A percentile compares a stretch with the other conserved stretches of the same genome.
These are phyloP conservation scores for Arbutus unedo DNA, from an alignment of 148 eudicot genomes.

Conservation along the genomic window DNA sequence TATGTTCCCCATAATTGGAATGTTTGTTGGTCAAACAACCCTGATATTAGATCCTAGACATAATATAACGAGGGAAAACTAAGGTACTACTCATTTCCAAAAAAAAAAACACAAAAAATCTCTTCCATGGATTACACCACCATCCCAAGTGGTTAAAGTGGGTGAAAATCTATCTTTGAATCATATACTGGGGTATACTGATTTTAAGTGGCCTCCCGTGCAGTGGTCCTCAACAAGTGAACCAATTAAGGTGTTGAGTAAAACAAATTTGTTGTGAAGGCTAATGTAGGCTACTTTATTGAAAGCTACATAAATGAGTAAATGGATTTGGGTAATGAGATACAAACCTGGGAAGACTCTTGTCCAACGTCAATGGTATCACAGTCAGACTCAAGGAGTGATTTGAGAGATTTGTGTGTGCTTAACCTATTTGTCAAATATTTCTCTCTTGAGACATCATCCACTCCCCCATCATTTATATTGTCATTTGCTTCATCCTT, in stretches of 20 bases:
- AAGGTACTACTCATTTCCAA: neutral
- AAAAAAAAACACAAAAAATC: neutral
- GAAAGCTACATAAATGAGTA: neutral
- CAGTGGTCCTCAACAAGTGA: neutral
- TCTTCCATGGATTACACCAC: neutral
- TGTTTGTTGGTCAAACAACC: neutral
- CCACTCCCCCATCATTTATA: constrained; percentile 22
- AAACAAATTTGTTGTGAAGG: neutral
- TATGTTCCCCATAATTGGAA: neutral
- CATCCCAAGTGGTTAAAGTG: neutral
- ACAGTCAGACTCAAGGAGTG: constrained; percentile 27
- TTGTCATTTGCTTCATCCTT: constrained; percentile 22
- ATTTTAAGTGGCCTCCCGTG: neutral
- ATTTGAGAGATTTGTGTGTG: constrained; percentile 28
- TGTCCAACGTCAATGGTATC: constrained; percentile 22
- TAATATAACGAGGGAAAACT: neutral
- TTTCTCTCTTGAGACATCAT: constrained; percentile 20
- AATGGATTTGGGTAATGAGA: neutral
- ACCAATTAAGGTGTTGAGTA: neutral
- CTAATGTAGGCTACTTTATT: neutral
- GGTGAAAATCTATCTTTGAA: neutral
- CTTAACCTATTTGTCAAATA: constrained; percentile 14
- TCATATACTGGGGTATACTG: neutral
- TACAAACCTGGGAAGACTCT: constrained; percentile 39
- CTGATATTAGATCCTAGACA: neutral